These are phyloP conservation scores for Botrytis byssoidea DNA, from an alignment of 2,329 filamentous ascomycete species.

Conservation along the genomic window DNA sequence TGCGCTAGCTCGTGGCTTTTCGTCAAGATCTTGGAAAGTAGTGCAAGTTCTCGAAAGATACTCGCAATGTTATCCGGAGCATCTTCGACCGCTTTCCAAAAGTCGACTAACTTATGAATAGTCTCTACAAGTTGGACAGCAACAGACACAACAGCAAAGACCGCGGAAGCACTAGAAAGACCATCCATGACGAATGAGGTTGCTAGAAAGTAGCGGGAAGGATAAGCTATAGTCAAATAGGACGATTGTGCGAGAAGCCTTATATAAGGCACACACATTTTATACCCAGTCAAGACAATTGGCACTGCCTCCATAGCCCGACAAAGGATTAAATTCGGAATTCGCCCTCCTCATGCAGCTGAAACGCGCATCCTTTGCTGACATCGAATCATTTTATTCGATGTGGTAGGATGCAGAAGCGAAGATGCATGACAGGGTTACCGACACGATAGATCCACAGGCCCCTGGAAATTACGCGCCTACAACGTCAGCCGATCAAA, in stretches of 20 bases:
- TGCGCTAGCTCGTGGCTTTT: not conserved
- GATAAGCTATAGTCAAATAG: not conserved
- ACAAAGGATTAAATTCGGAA: not conserved
- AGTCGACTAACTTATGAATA: slow-evolving; percentile 1
- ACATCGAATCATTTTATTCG: slow-evolving; percentile 8
- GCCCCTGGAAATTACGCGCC: not conserved
- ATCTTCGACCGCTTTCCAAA: slow-evolving; percentile 17
- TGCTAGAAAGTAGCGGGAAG: not conserved
- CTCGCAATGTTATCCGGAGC: not conserved
- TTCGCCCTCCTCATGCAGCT: not conserved
- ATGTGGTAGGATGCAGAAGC: not conserved
- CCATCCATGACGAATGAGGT: slow-evolving; percentile 3
- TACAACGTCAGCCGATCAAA: not conserved
- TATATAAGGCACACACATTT: not conserved
- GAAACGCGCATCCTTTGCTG: not conserved
- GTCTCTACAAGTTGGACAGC: slow-evolving; percentile 8
- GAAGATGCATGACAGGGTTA: not conserved
- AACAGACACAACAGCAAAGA: not conserved
- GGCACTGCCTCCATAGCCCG: slow-evolving; percentile 7
- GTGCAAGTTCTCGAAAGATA: not conserved
- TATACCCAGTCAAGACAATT: not conserved
- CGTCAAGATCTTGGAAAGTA: slow-evolving; percentile 12
- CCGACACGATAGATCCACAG: not conserved
- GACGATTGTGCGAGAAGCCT: slow-evolving; percentile 1
- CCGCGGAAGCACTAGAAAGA: not conserved